Base-by-base conservation (phyloP, 169 alveolate species). In the Theileria sp. region DNA sequence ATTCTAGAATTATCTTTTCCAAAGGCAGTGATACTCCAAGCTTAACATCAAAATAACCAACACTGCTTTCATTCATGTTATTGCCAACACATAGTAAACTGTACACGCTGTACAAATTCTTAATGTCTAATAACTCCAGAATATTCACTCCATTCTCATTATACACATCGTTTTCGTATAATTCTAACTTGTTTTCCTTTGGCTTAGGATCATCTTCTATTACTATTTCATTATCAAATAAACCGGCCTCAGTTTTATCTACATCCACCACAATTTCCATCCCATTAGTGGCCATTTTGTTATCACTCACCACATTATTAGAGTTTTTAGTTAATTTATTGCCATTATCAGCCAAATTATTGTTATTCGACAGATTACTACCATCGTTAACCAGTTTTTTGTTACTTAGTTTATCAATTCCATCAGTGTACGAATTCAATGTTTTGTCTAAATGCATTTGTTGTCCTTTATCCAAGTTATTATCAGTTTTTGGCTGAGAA, bases 1-100 rank as follows among this genome's bases (percentile, higher is more conserved):
- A 49, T 44, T 83, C 80, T 36, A 71, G 50, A 1, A 65, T 23
- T n/a, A 83, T 28, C 44, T 79, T 67, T 25, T 71, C 75, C 75
- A 77, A 28, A n/a, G 77, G 50, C 60, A 50, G 44, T 56, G 77
- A 68, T 28, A 23, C 23, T 23, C 54, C 86, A 66, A 83, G 54
- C 32, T 74, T 38, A 0, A 83, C n/a, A 72, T 83, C 85, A 23
- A 83, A 56, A 50, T 77, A 83, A 54, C 81, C 86, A 36, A 51
- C 75, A 56, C 78, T 78, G 26, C 77, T 65, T n/a, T 49, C 83
- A 25, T 80, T 74, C 74, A 83, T 23, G 49, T 34, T 58, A n/a
- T 50, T 34, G 34, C 86, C 78, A 15, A 79, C 54, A 23, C 51
- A 83, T 17, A 83, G 60, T 56, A 83, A 77, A 9, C 56, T 51